Base-by-base conservation (phyloP, 305 asterid species). In the Solanum hybrid region DNA sequence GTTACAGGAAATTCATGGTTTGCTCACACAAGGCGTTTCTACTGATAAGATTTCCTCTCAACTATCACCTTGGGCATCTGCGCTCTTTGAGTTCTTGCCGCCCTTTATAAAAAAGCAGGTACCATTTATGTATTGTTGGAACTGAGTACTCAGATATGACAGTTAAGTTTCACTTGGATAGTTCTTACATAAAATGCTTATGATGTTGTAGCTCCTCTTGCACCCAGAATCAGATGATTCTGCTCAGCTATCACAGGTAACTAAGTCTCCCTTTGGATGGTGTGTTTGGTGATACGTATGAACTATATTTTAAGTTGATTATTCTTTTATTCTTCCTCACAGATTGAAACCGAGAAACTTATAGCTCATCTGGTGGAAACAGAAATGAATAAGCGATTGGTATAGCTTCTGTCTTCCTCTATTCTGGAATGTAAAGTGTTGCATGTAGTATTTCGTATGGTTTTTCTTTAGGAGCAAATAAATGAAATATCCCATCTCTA, bases 21-120 rank as follows among this genome's bases (percentile, higher is more conserved):
- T 97, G 94, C 97, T 96, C 64, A 93, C 91, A 91, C 95, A 96
- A 92, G 98, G 98, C 66, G 95, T 96, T 87, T 92, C 98, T 86
- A 93, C 92, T 90, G 98, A 96, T 84, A 94, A 93, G 37, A 97
- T 97, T 90, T 96, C 98, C 88, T 88, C 95, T 79, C 98, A 97
- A 91, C 95, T 97, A 79, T 96, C 99, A 66, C 99, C 99, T 37
- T 97, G 99, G 99, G 98, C 99, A 73, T 96, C 96, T 90, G 99
- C 99, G 6, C 92, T 97, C 90, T 96, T 97, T 91, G 98, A 97
- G 80, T 97, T 97, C 91, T 87, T 97, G 91, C 99, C 99, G 14
- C 95, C 95, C 27, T 96, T 97, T 91, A 96, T 97, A 64, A 95
- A 94, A 88, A 96, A 95, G 71, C 99, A 97, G 98, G 99, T 95